Percentiles rank a stretch among this genome's conserved stretches.
phyloP scores from a whole-genome alignment of 2,329 filamentous ascomycete genomes.

The Penicillium capsulatum region DNA sequence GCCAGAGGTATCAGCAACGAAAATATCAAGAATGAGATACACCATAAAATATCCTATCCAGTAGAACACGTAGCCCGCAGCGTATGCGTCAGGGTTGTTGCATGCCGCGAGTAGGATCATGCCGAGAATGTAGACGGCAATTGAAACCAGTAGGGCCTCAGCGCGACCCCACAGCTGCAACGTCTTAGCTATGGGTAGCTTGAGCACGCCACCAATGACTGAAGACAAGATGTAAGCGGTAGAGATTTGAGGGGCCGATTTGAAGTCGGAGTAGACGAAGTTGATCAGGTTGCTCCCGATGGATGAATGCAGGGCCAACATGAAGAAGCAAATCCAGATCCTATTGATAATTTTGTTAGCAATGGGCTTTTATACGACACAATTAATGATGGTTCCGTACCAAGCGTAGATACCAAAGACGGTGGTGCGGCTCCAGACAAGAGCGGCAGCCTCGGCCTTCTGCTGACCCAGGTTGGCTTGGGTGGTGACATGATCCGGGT shows the following conservation, averaged over 20 bases:
- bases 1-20: slow-evolving; percentile 60
- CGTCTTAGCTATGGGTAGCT: slow-evolving; percentile 60
- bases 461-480: slow-evolving; percentile 18
- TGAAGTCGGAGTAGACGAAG: slow-evolving; percentile 51
- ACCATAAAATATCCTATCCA: slow-evolving; percentile 56
- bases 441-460: slow-evolving; percentile 42
- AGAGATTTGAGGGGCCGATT: slow-evolving; percentile 47
- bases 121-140: slow-evolving; percentile 46
- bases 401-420: slow-evolving; percentile 33
- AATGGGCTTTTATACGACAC: background rate
- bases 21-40: slow-evolving; percentile 54
- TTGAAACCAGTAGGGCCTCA: slow-evolving; percentile 53
- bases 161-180: slow-evolving; percentile 61
- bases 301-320: slow-evolving; percentile 43
- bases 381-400: slow-evolving; percentile 16
- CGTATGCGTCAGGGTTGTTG: slow-evolving; percentile 57
- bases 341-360: slow-evolving; percentile 14
- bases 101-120: slow-evolving; percentile 61
- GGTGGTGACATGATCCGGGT: slow-evolving; percentile 15
- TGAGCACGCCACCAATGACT: slow-evolving; percentile 55
- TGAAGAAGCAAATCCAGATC: slow-evolving; percentile 47
- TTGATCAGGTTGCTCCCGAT: slow-evolving; percentile 44
- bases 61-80: slow-evolving; percentile 61
- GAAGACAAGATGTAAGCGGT: slow-evolving; percentile 53
- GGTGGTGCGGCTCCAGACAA: slow-evolving; percentile 39